phyloP scores from a whole-genome alignment of 2,329 filamentous ascomycete species.

The Phaeosphaeriaceae sp. region DNA sequence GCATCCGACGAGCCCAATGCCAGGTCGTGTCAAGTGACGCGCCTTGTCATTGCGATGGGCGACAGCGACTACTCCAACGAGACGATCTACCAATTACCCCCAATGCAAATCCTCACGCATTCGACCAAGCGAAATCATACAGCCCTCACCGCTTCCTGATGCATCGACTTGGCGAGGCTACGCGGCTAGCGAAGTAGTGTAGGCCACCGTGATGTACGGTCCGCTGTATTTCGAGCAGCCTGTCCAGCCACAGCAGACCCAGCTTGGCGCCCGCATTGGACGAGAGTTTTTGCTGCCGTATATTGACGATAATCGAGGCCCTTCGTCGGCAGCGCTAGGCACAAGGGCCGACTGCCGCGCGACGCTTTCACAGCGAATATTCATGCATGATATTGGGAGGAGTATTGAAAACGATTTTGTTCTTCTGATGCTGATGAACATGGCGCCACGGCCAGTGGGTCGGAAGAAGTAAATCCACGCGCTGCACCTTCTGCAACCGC shows the following conservation, averaged over 20 bases:
- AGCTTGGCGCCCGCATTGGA: slow-evolving; percentile 32
- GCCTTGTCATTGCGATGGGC: slow-evolving; percentile 15
- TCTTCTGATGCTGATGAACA: too few relatives aligned
- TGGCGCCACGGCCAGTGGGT: too few relatives aligned
- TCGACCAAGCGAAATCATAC: slow-evolving; percentile 3
- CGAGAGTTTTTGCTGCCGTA: slow-evolving; percentile 21
- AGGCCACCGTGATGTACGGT: slow-evolving; percentile 15
- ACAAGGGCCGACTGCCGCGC: slow-evolving; percentile 29
- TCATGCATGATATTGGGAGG: background rate
- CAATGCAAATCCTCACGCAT: background rate
- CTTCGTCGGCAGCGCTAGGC: slow-evolving; percentile 29
- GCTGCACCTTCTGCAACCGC: slow-evolving; percentile 19
- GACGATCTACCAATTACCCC: slow-evolving; percentile 9
- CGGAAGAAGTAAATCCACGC: slow-evolving; percentile 1
- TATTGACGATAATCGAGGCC: slow-evolving; percentile 17
- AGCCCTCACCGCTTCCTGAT: slow-evolving; percentile 19
- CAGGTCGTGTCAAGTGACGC: slow-evolving; percentile 6
- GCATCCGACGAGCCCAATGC: slow-evolving; percentile 4
- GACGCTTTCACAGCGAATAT: slow-evolving; percentile 23
- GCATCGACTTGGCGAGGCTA: slow-evolving; percentile 14
- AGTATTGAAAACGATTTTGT: slow-evolving; percentile 5
- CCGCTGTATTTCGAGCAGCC: slow-evolving; percentile 3
- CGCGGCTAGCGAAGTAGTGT: slow-evolving; percentile 8
- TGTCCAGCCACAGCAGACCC: slow-evolving; percentile 14
- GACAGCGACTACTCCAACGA: slow-evolving; percentile 5